phyloP scores from a whole-genome alignment of 768 basidiomycete species.

The Lepiota venenata region DNA sequence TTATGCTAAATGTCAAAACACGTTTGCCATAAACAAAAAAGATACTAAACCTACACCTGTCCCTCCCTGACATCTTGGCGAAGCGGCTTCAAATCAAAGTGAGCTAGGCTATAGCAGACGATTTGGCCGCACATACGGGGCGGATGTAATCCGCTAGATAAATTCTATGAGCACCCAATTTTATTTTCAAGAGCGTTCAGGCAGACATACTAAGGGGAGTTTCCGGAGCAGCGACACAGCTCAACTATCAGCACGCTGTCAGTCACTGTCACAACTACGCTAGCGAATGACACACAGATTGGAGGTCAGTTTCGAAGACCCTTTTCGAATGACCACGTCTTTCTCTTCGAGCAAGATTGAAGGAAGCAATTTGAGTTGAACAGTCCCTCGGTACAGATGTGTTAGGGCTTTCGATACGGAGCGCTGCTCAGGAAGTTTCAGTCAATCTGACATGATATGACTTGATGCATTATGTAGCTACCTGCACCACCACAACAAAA shows the following conservation, averaged over 20 bases:
- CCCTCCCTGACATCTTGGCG: conserved; percentile 6
- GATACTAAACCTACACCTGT: background rate
- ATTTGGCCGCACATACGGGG: background rate
- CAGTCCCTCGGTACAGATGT: conserved; percentile 1
- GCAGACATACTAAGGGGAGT: conserved; percentile 1
- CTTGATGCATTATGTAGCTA: background rate
- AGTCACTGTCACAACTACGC: background rate
- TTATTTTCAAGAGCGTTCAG: background rate
- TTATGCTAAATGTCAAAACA: background rate
- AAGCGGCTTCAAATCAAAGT: background rate
- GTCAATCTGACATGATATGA: background rate
- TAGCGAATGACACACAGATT: background rate
- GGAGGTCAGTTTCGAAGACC: background rate
- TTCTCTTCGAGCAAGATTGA: conserved; percentile 8
- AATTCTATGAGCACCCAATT: background rate
- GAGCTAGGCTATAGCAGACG: background rate
- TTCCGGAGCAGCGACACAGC: conserved; percentile 9
- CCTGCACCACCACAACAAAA: conserved; percentile 3
- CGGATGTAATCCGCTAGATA: background rate
- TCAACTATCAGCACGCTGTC: background rate
- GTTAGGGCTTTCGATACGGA: background rate
- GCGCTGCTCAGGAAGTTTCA: background rate
- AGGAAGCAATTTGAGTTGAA: conserved; percentile 5
- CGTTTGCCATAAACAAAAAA: too few species aligned
- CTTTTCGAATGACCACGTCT: conserved; percentile 5